These are phyloP conservation scores for Pulveroboletus ravenelii DNA, from an alignment of 768 basidiomycete species.

Conservation along the genomic window DNA sequence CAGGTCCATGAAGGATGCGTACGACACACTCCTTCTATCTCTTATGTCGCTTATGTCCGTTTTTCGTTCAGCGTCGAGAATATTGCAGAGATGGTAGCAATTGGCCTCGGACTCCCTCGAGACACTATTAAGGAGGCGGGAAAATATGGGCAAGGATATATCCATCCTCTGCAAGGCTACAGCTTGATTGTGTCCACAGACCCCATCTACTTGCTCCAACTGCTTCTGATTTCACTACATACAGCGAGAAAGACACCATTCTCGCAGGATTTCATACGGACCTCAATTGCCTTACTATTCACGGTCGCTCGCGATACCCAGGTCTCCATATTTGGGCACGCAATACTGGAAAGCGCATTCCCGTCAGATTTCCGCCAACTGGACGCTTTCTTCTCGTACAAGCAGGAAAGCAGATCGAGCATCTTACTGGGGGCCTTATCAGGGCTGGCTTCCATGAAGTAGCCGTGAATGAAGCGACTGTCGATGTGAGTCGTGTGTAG, in stretches of 20 bases:
- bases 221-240: conserved; percentile 82
- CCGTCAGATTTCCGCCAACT: conserved; percentile 79
- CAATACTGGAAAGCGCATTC: conserved; percentile 86
- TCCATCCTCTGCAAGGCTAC: background rate
- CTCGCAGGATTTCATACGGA: conserved; percentile 94
- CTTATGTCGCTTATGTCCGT: conserved; percentile 1
- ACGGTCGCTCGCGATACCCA: conserved; percentile 81
- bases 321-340: conserved; percentile 94
- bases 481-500: conserved; percentile 45
- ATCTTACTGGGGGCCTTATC: conserved; percentile 76
- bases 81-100: conserved; percentile 83
- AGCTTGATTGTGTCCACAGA: conserved; percentile 30
- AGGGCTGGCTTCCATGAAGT: conserved; percentile 96
- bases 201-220: conserved; percentile 92
- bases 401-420: conserved; percentile 93
- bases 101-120: conserved; percentile 72
- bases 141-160: conserved; percentile 63
- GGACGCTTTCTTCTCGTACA: conserved; percentile 84
- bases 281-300: conserved; percentile 90
- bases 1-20: conserved; percentile 82
- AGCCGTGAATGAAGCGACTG: conserved; percentile 77
- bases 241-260: conserved; percentile 74
- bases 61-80: conserved; percentile 60
- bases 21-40: conserved; percentile 27
- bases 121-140: conserved; percentile 77